Evolutionary conservation across 2,329 filamentous ascomycete genomes (phyloP).

Genomic region (Fusarium redolens): DNA sequence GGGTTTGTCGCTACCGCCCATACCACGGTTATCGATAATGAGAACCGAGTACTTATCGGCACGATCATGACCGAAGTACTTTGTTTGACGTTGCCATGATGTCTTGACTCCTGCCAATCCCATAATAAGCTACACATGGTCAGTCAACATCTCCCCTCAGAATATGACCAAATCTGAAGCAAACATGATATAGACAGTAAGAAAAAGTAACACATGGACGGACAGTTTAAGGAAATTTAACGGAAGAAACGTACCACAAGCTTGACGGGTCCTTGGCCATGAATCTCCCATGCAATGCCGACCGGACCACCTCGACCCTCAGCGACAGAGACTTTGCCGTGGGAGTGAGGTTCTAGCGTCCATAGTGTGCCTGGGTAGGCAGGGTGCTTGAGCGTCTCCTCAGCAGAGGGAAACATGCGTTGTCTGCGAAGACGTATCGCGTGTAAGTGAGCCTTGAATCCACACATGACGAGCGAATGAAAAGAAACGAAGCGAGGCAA

Average conservation of each 20-base stretch:
- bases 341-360: conserved; percentile 73
- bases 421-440: conserved; percentile 24
- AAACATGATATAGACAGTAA: background rate
- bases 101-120: conserved; percentile 76
- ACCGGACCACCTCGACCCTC: conserved; percentile 78
- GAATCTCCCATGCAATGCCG: conserved; percentile 81
- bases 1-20: conserved; percentile 84
- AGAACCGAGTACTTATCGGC: conserved; percentile 77
- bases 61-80: conserved; percentile 81
- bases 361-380: conserved; percentile 75
- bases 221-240: conserved; percentile 16
- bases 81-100: conserved; percentile 85
- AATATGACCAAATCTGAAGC: background rate
- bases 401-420: conserved; percentile 56
- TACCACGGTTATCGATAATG: conserved; percentile 85
- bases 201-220: conserved; percentile 6
- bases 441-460: conserved; percentile 13
- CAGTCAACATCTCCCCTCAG: background rate
- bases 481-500: background rate
- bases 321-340: conserved; percentile 73
- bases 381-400: conserved; percentile 71
- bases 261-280: conserved; percentile 78
- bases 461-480: conserved; percentile 1
- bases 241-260: conserved; percentile 71
- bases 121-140: conserved; percentile 74